phyloP scores from a whole-genome alignment of 164 flowering plant genomes.

The Buxus sempervirens region DNA sequence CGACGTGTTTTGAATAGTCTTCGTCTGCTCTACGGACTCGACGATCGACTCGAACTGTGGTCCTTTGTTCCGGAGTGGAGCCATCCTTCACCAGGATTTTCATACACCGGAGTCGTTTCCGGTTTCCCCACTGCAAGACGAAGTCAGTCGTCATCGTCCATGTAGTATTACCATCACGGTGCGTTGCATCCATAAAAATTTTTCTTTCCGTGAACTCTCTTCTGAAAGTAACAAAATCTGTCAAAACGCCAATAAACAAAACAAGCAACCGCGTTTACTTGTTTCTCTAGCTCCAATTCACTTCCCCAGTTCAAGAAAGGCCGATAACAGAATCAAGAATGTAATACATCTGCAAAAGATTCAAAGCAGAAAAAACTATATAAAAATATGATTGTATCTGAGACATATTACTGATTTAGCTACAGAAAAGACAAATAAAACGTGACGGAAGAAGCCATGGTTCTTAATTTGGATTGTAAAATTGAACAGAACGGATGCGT shows the following conservation, averaged over 20 bases:
- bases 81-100: constrained; percentile 55
- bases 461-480: neutral
- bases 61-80: constrained; percentile 32
- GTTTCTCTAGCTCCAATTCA: constrained; percentile 2
- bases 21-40: constrained; percentile 50
- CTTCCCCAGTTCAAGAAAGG: neutral
- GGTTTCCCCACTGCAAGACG: constrained; percentile 82
- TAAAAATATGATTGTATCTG: neutral
- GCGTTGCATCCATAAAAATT: no score
- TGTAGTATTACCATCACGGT: constrained; percentile 14
- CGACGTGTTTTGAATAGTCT: constrained; percentile 15
- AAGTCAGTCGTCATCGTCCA: constrained; percentile 35
- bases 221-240: no score
- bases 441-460: neutral
- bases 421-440: neutral
- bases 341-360: neutral
- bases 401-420: neutral
- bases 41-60: constrained; percentile 51
- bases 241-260: neutral
- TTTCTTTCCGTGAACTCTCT: neutral
- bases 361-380: neutral
- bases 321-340: neutral
- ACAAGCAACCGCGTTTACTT: constrained; percentile 3
- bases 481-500: no score
- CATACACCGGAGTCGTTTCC: constrained; percentile 76